phyloP scores from a whole-genome alignment of 495 filamentous ascomycete genomes.

The Pseudevernia furfuracea region DNA sequence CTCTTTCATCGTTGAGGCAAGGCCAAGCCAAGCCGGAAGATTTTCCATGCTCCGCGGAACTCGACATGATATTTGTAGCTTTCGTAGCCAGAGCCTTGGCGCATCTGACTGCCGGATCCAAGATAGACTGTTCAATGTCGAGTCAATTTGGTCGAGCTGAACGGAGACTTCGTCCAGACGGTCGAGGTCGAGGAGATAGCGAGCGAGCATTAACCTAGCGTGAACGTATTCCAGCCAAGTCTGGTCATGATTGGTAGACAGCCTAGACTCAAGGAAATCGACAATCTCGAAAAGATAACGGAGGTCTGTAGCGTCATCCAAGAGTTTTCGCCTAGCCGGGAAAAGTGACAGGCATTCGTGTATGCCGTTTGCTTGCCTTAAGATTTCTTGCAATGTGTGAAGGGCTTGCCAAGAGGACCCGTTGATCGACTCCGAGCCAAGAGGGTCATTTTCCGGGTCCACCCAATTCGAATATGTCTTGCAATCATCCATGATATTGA shows the following conservation, averaged over 20 bases:
- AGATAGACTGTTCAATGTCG: constrained; percentile 1
- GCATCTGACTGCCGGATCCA: constrained; percentile 7
- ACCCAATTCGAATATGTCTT: not conserved
- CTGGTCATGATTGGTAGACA: not conserved
- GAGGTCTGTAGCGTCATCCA: not conserved
- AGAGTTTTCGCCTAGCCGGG: not conserved
- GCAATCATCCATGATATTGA: constrained; percentile 1
- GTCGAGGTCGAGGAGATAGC: not conserved
- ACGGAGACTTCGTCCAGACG: constrained; percentile 1
- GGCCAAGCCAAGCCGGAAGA: not conserved
- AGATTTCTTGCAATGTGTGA: not conserved
- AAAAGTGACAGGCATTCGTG: not conserved
- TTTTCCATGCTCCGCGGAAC: constrained; percentile 6
- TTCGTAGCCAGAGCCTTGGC: constrained; percentile 1
- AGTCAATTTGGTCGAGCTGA: not conserved
- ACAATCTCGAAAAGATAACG: not conserved
- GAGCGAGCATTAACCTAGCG: not conserved
- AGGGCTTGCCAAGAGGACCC: not conserved
- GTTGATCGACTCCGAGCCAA: not conserved
- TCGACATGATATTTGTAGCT: not conserved
- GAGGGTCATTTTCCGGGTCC: not conserved
- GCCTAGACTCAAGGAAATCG: not conserved
- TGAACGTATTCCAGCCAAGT: not conserved
- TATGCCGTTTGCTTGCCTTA: not conserved
- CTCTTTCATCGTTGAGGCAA: constrained; percentile 5